Percentiles rank a stretch among this genome's conserved stretches.
These are phyloP conservation scores for Luffa aegyptiaca DNA, from an alignment of 306 rosid genomes.

Conservation along the genomic window DNA sequence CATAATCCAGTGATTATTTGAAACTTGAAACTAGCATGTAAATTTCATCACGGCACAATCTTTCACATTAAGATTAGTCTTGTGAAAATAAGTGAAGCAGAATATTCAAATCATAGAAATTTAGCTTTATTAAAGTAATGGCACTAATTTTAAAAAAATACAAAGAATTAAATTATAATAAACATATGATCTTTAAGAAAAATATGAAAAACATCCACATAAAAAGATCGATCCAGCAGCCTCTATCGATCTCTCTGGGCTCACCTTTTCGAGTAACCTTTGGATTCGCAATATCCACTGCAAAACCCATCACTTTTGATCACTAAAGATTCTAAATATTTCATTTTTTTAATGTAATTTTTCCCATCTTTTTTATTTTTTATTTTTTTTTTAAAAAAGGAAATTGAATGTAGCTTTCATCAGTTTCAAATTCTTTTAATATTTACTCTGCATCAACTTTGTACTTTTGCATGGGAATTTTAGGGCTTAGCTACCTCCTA, in stretches of 20 bases:
- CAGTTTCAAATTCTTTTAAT: slow-evolving; percentile 3
- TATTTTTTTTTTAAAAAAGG: neutral
- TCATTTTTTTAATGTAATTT: slow-evolving; percentile 22
- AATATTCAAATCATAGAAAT: neutral
- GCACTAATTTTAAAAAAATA: neutral
- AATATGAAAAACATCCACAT: neutral
- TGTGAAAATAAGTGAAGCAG: neutral
- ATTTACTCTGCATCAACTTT: neutral
- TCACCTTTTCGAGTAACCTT: slow-evolving; percentile 65
- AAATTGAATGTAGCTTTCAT: neutral
- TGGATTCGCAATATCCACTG: slow-evolving; percentile 48
- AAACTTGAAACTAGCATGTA: neutral
- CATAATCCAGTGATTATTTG: neutral
- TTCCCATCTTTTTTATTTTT: too few species aligned
- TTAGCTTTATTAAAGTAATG: slow-evolving; percentile 1
- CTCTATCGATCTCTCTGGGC: slow-evolving; percentile 28
- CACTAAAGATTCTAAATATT: slow-evolving; percentile 51
- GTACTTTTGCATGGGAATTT: slow-evolving; percentile 41
- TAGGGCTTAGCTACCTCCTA: slow-evolving; percentile 10
- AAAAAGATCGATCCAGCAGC: slow-evolving; percentile 2
- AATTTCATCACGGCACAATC: neutral
- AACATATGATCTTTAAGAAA: neutral
- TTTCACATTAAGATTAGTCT: neutral
- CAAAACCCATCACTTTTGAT: slow-evolving; percentile 48
- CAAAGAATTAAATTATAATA: neutral